phyloP scores from a whole-genome alignment of 106 monocot species.

The Dendrobium huoshanense region DNA sequence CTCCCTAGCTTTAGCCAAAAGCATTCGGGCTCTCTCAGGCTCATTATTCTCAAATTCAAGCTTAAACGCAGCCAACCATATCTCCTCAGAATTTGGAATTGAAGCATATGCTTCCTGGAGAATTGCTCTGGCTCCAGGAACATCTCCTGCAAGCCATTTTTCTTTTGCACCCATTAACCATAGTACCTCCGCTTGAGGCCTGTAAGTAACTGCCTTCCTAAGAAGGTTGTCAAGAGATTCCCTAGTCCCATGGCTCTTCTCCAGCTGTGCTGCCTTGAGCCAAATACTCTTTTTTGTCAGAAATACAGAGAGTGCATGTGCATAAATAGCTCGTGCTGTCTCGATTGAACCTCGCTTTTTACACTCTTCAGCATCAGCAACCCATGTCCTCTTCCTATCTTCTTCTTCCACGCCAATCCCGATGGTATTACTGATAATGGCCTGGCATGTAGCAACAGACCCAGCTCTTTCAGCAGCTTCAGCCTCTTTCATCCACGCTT shows the following conservation, averaged over 20 bases:
- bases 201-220: constrained; percentile 81
- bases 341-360: constrained; percentile 96
- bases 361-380: constrained; percentile 98
- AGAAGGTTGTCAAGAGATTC: constrained; percentile 91
- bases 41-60: constrained; percentile 97
- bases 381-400: constrained; percentile 95
- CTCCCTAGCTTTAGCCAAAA: constrained; percentile 89
- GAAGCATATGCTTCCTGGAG: constrained; percentile 98
- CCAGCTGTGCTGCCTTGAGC: constrained; percentile 98
- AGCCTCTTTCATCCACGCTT: constrained; percentile 93
- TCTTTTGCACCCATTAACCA: constrained; percentile 99
- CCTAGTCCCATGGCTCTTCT: constrained; percentile 93
- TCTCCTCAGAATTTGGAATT: constrained; percentile 98
- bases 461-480: constrained; percentile 91
- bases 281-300: constrained; percentile 93
- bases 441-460: constrained; percentile 81
- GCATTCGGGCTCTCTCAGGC: constrained; percentile 92
- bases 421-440: constrained; percentile 80
- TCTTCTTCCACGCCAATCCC: constrained; percentile 93
- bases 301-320: constrained; percentile 76
- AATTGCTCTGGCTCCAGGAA: constrained; percentile 83
- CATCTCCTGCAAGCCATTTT: constrained; percentile 97
- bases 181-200: constrained; percentile 89
- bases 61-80: constrained; percentile 95
- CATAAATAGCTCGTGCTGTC: constrained; percentile 91